A percentile compares a stretch with the other conserved stretches of the same genome.
These are phyloP conservation scores for Kingdonia uniflora DNA, from an alignment of 164 flowering plant species.

Conservation along the genomic window DNA sequence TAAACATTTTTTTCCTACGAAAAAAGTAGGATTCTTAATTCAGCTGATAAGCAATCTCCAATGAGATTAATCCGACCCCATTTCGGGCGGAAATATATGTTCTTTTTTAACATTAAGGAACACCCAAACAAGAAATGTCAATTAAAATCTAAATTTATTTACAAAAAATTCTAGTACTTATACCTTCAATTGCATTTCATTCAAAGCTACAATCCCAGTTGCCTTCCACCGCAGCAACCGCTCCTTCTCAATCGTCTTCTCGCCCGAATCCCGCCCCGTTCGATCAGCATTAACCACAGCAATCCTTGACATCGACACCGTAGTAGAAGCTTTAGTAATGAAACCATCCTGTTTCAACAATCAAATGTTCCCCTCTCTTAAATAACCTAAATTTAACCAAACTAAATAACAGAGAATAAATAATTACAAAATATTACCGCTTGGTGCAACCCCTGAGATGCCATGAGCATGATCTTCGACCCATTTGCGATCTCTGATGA, in stretches of 20 bases:
- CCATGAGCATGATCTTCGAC: constrained; percentile 75
- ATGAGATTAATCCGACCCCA: too few species aligned
- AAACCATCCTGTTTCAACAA: constrained; percentile 52
- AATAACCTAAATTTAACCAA: not conserved
- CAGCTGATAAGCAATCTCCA: too few species aligned
- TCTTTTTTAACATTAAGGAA: too few species aligned
- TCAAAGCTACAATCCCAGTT: constrained; percentile 61
- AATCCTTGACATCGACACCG: constrained; percentile 21
- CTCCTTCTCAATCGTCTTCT: constrained; percentile 25
- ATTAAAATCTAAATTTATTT: too few species aligned
- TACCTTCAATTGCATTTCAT: constrained; percentile 59
- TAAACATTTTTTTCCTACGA: too few species aligned
- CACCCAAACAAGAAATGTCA: too few species aligned
- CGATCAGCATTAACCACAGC: constrained; percentile 3
- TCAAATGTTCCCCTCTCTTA: not conserved
- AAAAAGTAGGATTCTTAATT: too few species aligned
- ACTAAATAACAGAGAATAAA: not conserved
- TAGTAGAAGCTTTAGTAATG: constrained; percentile 36
- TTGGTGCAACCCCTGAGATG: constrained; percentile 89
- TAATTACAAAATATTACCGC: constrained; percentile 54
- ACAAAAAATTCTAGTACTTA: too few species aligned
- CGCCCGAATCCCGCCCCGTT: constrained; percentile 10
- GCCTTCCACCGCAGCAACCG: constrained; percentile 58
- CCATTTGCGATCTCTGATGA: constrained; percentile 41
- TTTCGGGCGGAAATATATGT: too few species aligned